Percentiles rank a stretch among this genome's conserved stretches.
phyloP scores from a whole-genome alignment of 306 rosid species.

The Myrica gale region DNA sequence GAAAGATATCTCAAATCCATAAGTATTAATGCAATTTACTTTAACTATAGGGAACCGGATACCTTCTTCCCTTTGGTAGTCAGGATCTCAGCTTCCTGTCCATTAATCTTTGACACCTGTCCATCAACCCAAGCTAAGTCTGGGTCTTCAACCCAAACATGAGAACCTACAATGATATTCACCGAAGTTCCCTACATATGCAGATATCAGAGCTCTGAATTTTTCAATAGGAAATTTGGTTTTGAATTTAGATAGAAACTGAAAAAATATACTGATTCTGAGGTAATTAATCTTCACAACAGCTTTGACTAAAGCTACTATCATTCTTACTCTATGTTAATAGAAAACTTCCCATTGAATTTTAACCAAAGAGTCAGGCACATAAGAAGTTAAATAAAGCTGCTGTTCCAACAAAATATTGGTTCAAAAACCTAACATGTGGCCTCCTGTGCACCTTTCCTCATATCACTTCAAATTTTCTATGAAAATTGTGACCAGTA shows the following conservation, averaged over 20 bases:
- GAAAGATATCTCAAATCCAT: constrained; percentile 2
- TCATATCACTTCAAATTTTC: neutral
- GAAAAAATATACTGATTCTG: constrained; percentile 16
- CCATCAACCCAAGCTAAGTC: constrained; percentile 76
- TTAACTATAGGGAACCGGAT: constrained; percentile 18
- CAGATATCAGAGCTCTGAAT: constrained; percentile 22
- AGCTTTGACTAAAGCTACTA: neutral
- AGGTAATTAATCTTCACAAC: neutral
- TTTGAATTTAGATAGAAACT: neutral
- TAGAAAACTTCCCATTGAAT: constrained; percentile 10
- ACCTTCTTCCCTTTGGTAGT: constrained; percentile 72
- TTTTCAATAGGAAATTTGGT: neutral
- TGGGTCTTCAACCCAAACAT: constrained; percentile 88
- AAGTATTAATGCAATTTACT: neutral
- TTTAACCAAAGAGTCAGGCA: neutral
- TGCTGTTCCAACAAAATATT: neutral
- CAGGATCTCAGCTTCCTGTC: constrained; percentile 66
- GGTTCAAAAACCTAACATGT: neutral
- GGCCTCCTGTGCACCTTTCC: neutral
- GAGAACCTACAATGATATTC: constrained; percentile 86
- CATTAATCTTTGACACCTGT: constrained; percentile 70
- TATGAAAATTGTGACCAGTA: neutral
- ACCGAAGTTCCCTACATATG: constrained; percentile 84
- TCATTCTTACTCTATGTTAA: constrained; percentile 16
- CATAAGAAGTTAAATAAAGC: neutral